Evolutionary conservation across 257 asterid genomes (phyloP).

Genomic region (Dorcoceras hygrometricum): DNA sequence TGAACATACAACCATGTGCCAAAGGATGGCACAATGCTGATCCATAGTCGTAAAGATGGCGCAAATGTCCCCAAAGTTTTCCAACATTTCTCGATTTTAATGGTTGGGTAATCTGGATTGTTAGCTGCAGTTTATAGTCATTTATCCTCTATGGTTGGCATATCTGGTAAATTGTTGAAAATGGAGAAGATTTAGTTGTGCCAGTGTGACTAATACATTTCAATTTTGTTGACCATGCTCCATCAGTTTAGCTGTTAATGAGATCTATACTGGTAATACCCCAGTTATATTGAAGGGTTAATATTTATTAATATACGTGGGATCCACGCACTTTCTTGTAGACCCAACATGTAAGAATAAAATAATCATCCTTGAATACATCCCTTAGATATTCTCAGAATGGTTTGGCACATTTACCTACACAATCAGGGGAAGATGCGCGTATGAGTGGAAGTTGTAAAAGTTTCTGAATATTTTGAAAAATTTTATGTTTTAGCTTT

Average conservation of each 20-base stretch:
- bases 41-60: constrained; percentile 22
- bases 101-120: not conserved
- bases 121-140: not conserved
- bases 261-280: too few species aligned
- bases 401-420: not conserved
- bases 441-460: not conserved
- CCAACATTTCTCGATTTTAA: not conserved
- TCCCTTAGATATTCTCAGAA: too few species aligned
- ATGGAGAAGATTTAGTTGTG: not conserved
- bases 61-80: not conserved
- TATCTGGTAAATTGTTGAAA: constrained; percentile 7
- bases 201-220: not conserved
- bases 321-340: too few species aligned
- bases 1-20: constrained; percentile 73
- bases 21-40: constrained; percentile 91
- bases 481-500: too few species aligned
- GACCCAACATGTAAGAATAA: too few species aligned
- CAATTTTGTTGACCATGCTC: not conserved
- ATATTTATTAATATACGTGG: too few species aligned
- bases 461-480: not conserved
- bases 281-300: too few species aligned
- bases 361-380: too few species aligned
- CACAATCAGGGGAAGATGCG: not conserved
- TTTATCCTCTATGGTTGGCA: not conserved
- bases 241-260: too few species aligned